Evolutionary conservation across 371 early-diverging fungal species (phyloP), one percentile per base, ranked within the genome.

Genomic region (Sporodiniella umbellata): DNA sequence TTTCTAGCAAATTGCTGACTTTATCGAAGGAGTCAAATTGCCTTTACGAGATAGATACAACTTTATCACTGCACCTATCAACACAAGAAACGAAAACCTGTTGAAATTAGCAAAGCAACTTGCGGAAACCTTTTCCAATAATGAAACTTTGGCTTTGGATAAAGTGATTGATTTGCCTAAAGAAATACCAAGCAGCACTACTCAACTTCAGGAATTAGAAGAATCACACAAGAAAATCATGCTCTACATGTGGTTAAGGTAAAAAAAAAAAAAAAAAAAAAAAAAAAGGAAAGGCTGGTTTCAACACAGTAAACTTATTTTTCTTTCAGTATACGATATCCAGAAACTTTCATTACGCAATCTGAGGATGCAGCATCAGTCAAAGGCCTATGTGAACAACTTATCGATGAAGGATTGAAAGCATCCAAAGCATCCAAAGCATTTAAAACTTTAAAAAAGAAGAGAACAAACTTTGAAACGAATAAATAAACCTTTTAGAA

Each of bases 191-290:
- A 21, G 24, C 12, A 40, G 26, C 8, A 1, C 50, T 3, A 14
- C 24, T 17, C 62, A 67, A 31, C 66, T 95, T 19, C 35, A 53
- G 4, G 33, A 51, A 0, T 59, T 94, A 6, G 96, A 96, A 66
- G 62, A 57, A 12, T 51, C 58, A 31, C 96, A 96, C 60, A 82
- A 86, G 38, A 57, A 72, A 3, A 85, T 93, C 22, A 85, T 91
- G 68, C 54, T 92, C 21, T 96, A 93, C 54, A 73, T 94, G 64
- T 96, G 96, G 96, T 70, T 96, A 55, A 72, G 82, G 80, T 87
- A 75, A 54, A 33, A 30, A 15, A 37, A 7, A 11, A 31, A 31
- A 33, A 17, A 33, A 33, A 22, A 21, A 0, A 18, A 11, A 33
- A 37, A 37, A 14, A 1, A n/a, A n/a, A n/a, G n/a, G n/a, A n/a